Conservation (phyloP, 208 protist genomes). For the Phytomonas sp. region DNA sequence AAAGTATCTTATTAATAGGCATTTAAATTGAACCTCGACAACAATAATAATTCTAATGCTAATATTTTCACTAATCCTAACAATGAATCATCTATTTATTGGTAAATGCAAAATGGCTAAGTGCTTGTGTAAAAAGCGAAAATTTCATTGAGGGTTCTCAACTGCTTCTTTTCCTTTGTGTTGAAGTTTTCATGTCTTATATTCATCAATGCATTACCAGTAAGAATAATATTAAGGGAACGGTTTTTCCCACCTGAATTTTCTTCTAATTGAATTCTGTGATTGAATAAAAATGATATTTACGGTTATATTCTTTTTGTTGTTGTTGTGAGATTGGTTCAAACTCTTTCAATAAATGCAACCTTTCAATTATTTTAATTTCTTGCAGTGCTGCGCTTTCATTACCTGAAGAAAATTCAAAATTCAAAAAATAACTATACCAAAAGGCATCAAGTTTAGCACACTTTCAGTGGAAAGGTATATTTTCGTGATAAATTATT, state of each 20-base stretch:
- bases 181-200: background rate
- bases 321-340: background rate
- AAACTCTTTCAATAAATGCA: background rate
- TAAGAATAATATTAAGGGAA: background rate
- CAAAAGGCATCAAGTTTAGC: background rate
- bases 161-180: background rate
- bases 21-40: background rate
- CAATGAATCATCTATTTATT: background rate
- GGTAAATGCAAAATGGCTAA: background rate
- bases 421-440: background rate
- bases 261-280: background rate
- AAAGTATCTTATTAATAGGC: constrained; percentile 5
- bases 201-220: background rate
- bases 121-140: background rate
- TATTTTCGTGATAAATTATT: constrained; percentile 5
- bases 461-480: background rate
- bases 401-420: background rate
- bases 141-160: background rate
- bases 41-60: background rate
- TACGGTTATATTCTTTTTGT: background rate
- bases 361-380: constrained; percentile 3
- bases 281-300: background rate
- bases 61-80: constrained; percentile 3
- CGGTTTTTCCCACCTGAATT: background rate
- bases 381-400: background rate